Evolutionary conservation across 208 protist genomes (phyloP).

Genomic region (Phytomonas francai): DNA sequence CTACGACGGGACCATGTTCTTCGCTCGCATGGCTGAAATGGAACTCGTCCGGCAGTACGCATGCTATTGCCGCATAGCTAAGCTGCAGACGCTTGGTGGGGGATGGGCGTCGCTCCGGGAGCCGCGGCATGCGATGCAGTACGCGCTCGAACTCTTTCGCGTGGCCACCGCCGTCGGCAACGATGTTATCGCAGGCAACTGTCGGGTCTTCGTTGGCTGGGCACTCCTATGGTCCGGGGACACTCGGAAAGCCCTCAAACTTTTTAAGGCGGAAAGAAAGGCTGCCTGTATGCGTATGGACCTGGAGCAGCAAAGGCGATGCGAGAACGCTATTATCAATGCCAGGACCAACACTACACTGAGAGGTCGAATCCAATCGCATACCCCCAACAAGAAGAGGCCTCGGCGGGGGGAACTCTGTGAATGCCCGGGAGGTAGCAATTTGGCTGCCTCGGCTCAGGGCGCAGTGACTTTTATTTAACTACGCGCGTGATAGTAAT

Average conservation of each 20-base stretch:
- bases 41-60: slow-evolving; percentile 50
- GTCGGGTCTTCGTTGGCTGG: slow-evolving; percentile 69
- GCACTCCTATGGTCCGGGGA: slow-evolving; percentile 56
- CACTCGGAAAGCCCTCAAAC: slow-evolving; percentile 18
- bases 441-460: neutral
- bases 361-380: neutral
- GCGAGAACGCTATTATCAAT: slow-evolving; percentile 43
- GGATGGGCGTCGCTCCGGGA: slow-evolving; percentile 70
- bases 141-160: slow-evolving; percentile 36
- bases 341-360: slow-evolving; percentile 20
- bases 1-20: slow-evolving; percentile 27
- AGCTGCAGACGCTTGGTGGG: slow-evolving; percentile 58
- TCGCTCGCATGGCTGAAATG: slow-evolving; percentile 27
- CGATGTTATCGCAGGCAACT: slow-evolving; percentile 37
- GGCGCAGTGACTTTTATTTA: neutral
- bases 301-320: slow-evolving; percentile 46
- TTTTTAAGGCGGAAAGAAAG: slow-evolving; percentile 31
- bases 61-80: slow-evolving; percentile 31
- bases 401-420: neutral
- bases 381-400: neutral
- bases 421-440: neutral
- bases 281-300: slow-evolving; percentile 21
- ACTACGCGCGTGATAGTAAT: neutral
- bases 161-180: slow-evolving; percentile 28
- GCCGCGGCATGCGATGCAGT: slow-evolving; percentile 44